Conservation (phyloP, 2,329 filamentous ascomycete species). For the Hawksworthiomyces lignivorus region DNA sequence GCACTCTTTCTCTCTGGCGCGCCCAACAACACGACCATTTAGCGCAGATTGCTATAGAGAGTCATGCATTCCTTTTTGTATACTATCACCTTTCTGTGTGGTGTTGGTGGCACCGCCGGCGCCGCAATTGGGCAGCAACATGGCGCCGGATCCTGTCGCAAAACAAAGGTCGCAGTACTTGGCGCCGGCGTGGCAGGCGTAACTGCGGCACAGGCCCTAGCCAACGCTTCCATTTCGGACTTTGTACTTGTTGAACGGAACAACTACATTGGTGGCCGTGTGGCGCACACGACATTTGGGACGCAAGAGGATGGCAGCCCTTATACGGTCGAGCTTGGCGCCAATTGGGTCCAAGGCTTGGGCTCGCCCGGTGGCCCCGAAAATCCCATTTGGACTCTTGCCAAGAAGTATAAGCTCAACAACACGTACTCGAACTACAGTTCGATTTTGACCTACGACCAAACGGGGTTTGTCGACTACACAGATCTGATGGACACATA, state of each 20-base stretch:
- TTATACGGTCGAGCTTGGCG: slow-evolving; percentile 5
- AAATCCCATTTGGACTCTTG: slow-evolving; percentile 3
- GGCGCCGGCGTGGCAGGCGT: slow-evolving; percentile 1
- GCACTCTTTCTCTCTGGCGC: no score
- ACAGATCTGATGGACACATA: slow-evolving; percentile 3
- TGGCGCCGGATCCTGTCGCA: not conserved
- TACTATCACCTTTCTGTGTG: no score
- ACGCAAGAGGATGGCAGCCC: not conserved
- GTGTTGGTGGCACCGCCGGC: no score
- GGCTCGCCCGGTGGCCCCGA: not conserved
- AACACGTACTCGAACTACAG: slow-evolving; percentile 4
- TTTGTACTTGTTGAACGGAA: slow-evolving; percentile 5
- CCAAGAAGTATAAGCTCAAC: slow-evolving; percentile 3
- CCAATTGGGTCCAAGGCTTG: slow-evolving; percentile 6
- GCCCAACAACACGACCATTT: no score
- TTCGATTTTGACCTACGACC: slow-evolving; percentile 3
- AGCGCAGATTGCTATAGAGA: no score
- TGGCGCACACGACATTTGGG: slow-evolving; percentile 6
- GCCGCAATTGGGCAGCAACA: no score
- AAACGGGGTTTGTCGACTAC: slow-evolving; percentile 3
- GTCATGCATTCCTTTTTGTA: no score
- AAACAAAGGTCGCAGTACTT: slow-evolving; percentile 6
- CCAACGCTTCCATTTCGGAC: slow-evolving; percentile 4
- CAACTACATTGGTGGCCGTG: slow-evolving; percentile 5
- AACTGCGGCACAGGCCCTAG: slow-evolving; percentile 4